Evolutionary conservation across 345 rosid species (phyloP), one percentile per base, ranked within the genome.

Genomic region (Citrus medica): DNA sequence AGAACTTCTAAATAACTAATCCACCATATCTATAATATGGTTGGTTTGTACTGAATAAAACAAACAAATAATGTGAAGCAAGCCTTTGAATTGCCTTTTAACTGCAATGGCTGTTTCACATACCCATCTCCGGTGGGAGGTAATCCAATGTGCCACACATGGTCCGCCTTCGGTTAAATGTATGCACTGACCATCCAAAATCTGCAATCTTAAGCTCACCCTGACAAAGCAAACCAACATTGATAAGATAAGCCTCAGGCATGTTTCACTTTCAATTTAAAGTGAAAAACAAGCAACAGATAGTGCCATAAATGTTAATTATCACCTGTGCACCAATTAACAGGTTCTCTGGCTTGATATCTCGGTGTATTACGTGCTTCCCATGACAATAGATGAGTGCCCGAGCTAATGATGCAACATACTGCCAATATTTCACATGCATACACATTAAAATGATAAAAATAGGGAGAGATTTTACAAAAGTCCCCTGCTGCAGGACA

Each of bases 121-220:
- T 85, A 94, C 98, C 97, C 99, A 97, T 97, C 86, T 97, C 99
- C 2, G 99, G 99, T 75, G 99, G 98, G 77, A 96, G 94, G 86
- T 97, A 97, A 84, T 97, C 99, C 42, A 97, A 81, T 63, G 99
- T 94, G 63, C 99, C 98, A 13, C 99, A 97, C 98, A 97, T 97
- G 28, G 99, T 97, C 66, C 90, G 83, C 83, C 99, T 92, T n/a
- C 97, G 92, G 81, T 93, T 94, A 83, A 97, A 94, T 35, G 98
- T 97, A 85, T 97, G 98, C 27, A 97, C 99, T 0, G 99, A 97
- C 99, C 98, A 97, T 73, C 98, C 99, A 85, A 97, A 97, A 71
- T 97, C 99, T 22, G 99, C 98, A 83, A 97, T 97, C 89, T 97
- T 97, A 60, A 94, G 98, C 82, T 97, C 99, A 69, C 99, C 99